Percentiles rank a stretch among this genome's conserved stretches.
These are phyloP conservation scores for Tetrapyrgos nigripes DNA, from an alignment of 1,284 basidiomycete genomes.

Conservation along the genomic window DNA sequence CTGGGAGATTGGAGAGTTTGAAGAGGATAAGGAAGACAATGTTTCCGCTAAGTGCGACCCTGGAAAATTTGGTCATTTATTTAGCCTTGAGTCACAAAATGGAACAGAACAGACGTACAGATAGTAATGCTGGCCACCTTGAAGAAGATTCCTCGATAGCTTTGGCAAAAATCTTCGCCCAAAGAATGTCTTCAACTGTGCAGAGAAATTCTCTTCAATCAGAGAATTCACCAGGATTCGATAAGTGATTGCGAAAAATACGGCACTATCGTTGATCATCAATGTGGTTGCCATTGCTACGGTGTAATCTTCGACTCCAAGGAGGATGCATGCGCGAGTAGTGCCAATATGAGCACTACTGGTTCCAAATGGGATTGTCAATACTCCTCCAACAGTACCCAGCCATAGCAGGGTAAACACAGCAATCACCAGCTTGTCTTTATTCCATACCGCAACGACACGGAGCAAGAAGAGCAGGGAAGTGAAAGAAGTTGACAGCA, in stretches of 20 bases:
- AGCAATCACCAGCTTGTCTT: neutral
- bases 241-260: too few species aligned
- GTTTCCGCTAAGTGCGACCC: too few species aligned
- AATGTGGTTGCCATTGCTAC: neutral
- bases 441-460: neutral
- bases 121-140: neutral
- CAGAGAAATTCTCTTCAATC: neutral
- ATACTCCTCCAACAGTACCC: neutral
- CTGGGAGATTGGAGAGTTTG: neutral
- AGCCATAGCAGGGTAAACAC: constrained; percentile 7
- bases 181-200: neutral
- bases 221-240: neutral
- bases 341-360: constrained; percentile 8
- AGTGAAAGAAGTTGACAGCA: neutral
- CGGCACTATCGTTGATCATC: constrained; percentile 8
- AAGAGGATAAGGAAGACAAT: neutral
- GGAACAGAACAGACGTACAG: neutral
- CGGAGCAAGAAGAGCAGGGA: neutral
- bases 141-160: neutral
- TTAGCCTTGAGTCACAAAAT: neutral
- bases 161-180: too few species aligned
- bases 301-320: neutral
- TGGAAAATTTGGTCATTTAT: too few species aligned
- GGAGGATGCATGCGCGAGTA: constrained; percentile 9
- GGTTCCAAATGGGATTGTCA: constrained; percentile 8